Percentiles rank a stretch among this genome's conserved stretches.
Evolutionary conservation across 768 basidiomycete genomes (phyloP).

Genomic region (Trametes meyenii): DNA sequence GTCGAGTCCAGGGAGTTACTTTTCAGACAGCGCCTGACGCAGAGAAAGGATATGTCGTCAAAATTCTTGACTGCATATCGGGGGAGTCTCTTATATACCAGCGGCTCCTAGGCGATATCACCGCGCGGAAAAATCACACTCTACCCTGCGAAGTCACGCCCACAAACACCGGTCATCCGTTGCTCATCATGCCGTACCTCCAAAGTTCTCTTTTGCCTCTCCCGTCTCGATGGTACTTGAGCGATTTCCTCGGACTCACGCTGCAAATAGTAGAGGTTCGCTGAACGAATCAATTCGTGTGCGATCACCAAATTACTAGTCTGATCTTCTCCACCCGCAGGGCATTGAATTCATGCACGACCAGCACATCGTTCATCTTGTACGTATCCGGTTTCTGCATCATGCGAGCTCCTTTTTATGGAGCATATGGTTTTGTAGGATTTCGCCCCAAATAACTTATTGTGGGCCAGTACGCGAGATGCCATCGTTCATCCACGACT

Average conservation of each 20-base stretch:
- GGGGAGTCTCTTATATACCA: not conserved
- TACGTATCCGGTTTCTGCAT: not conserved
- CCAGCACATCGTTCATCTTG: not conserved
- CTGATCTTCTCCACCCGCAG: not conserved
- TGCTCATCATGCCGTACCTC: slow-evolving; percentile 1
- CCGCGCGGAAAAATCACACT: not conserved
- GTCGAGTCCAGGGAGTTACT: not conserved
- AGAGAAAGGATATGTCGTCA: no score
- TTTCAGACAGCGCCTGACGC: no score
- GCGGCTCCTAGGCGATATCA: no score
- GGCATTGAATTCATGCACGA: slow-evolving; percentile 6
- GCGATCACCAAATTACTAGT: no score
- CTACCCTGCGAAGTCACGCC: slow-evolving; percentile 1
- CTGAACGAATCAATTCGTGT: not conserved
- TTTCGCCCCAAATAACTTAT: not conserved
- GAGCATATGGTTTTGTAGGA: not conserved
- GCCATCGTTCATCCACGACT: not conserved
- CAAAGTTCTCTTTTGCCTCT: not conserved
- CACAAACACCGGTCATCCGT: not conserved
- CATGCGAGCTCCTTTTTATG: not conserved
- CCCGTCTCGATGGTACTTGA: not conserved
- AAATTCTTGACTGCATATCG: not conserved
- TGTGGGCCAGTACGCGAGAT: not conserved
- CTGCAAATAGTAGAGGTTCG: not conserved
- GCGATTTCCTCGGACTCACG: not conserved